These are phyloP conservation scores for barley (Hordeum vulgare) DNA, from an alignment of 176 grass and related monocot species.

Conservation along the genomic window MorexV3_pseudomolecules_assembly NC_058524.1:449823820-449824319, in stretches of 20 bases:
- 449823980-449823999: background rate
- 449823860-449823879: constrained; percentile 40
- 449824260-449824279: background rate
- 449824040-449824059: background rate
- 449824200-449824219: background rate
- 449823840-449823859: constrained; percentile 61
- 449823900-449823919: constrained; percentile 56
- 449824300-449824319: background rate
- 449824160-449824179: background rate
- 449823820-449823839: constrained; percentile 64
- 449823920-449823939: constrained; percentile 61
- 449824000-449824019: background rate
- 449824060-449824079: constrained; percentile 10
- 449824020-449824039: constrained; percentile 15
- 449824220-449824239: background rate
- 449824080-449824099: background rate
- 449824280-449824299: background rate
- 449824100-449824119: background rate
- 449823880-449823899: constrained; percentile 58
- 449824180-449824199: background rate
- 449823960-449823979: constrained; percentile 17
- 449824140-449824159: background rate
- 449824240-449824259: background rate
- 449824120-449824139: background rate
- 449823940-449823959: constrained; percentile 53